Percentiles rank a stretch among this genome's conserved stretches.
Evolutionary conservation across 495 filamentous ascomycete genomes (phyloP).

Genomic region (Sordaria brevicollis): DNA sequence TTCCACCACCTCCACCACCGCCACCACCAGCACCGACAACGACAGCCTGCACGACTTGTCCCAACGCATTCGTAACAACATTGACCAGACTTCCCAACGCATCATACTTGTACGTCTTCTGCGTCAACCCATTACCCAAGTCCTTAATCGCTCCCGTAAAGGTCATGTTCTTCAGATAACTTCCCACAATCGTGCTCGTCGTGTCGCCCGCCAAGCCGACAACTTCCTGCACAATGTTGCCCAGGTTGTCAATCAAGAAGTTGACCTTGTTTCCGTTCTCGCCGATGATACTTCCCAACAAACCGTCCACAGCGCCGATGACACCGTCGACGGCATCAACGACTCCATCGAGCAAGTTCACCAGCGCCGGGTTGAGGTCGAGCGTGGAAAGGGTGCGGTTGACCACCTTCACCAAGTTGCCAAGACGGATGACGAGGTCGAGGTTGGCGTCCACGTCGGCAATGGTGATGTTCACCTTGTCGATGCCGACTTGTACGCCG

Average conservation of each 20-base stretch:
- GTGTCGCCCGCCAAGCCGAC: slow-evolving; percentile 25
- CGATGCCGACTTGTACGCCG: slow-evolving; percentile 38
- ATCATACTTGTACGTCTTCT: slow-evolving; percentile 43
- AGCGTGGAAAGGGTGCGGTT: slow-evolving; percentile 43
- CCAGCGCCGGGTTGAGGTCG: slow-evolving; percentile 47
- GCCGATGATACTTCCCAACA: slow-evolving; percentile 45
- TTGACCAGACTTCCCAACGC: slow-evolving; percentile 45
- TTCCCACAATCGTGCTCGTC: slow-evolving; percentile 41
- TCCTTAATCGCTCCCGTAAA: slow-evolving; percentile 34
- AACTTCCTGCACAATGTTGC: slow-evolving; percentile 48
- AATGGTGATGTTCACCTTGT: slow-evolving; percentile 50
- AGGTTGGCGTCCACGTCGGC: slow-evolving; percentile 43
- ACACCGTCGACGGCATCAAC: slow-evolving; percentile 37
- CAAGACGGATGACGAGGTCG: slow-evolving; percentile 45
- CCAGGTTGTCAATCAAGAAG: slow-evolving; percentile 48
- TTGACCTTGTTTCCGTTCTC: slow-evolving; percentile 38
- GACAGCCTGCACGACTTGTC: slow-evolving; percentile 46
- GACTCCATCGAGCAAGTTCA: slow-evolving; percentile 42
- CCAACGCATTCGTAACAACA: slow-evolving; percentile 43
- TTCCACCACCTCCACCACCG: slow-evolving; percentile 3
- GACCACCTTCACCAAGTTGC: slow-evolving; percentile 48
- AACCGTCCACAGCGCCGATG: slow-evolving; percentile 42
- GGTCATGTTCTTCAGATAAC: slow-evolving; percentile 47
- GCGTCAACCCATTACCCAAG: slow-evolving; percentile 37
- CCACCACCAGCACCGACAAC: slow-evolving; percentile 24